These are phyloP conservation scores for Starmera dryadoides DNA, from an alignment of 805 yeast species.

Conservation along the genomic window DNA sequence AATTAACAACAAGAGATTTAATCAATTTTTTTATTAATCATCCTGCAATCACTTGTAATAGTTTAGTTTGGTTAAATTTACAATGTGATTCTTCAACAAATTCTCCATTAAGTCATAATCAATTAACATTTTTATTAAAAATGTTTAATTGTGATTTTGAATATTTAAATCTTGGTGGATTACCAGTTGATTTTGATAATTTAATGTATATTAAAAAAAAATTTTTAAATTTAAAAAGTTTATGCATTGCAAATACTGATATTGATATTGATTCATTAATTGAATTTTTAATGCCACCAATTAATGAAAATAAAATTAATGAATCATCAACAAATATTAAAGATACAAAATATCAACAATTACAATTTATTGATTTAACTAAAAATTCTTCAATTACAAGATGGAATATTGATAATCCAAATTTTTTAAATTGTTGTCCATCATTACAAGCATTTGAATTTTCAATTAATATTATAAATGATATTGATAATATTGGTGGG, in stretches of 20 bases:
- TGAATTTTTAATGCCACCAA: constrained; percentile 24
- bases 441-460: constrained; percentile 61
- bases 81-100: constrained; percentile 60
- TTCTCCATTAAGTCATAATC: constrained; percentile 48
- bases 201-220: constrained; percentile 31
- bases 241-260: constrained; percentile 27
- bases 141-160: constrained; percentile 31
- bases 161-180: constrained; percentile 57
- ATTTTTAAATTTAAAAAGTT: constrained; percentile 28
- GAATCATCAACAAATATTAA: not conserved
- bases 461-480: constrained; percentile 47
- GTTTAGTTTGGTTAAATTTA: constrained; percentile 59
- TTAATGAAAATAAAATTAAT: constrained; percentile 11
- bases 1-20: constrained; percentile 64
- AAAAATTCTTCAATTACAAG: constrained; percentile 53
- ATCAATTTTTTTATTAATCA: constrained; percentile 64
- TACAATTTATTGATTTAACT: constrained; percentile 59
- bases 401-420: constrained; percentile 49
- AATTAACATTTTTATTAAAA: constrained; percentile 36
- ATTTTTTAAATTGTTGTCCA: constrained; percentile 36
- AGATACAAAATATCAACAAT: constrained; percentile 17
- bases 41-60: constrained; percentile 46
- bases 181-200: constrained; percentile 39
- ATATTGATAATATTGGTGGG: constrained; percentile 29
- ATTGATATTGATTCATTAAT: constrained; percentile 25